Evolutionary conservation across 2,329 filamentous ascomycete species (phyloP), one percentile per base, ranked within the genome.

Genomic region (Paraconiothyrium brasiliense): DNA sequence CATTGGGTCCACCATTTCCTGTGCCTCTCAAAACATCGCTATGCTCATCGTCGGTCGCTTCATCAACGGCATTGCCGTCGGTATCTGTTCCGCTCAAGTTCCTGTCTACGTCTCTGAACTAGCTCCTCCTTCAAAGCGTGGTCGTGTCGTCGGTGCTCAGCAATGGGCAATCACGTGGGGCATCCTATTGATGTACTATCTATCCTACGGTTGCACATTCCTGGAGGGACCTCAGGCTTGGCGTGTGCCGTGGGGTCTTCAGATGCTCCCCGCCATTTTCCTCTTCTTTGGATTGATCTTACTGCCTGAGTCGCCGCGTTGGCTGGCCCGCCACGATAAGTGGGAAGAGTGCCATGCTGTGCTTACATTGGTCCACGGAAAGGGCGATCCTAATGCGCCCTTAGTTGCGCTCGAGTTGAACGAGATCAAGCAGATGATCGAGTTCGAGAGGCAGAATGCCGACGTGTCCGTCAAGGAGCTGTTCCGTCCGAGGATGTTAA

Each of bases 121-220:
- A 34, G 86, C 89, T 20, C 85, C 86, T 50, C 83, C 84, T 1
- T 77, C 76, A 37, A 83, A 81, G 69, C 85, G 89, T 64, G 90
- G 89, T 16, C 84, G 88, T 47, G 83, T 93, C 37, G 89, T 93
- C 16, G 88, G 89, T 56, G 85, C 87, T 47, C 90, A 93, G 75
- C 90, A 93, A 75, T 90, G 89, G 82, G 89, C 90, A 30, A 92
- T 93, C 63, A 91, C 90, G 66, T 91, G 84, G 84, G 89, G 78
- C 34, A 78, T 84, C 44, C 44, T 79, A 11, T 75, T 79, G 54
- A 75, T 77, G 70, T 79, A 70, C 61, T 78, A 72, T 62, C 75
- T 78, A 57, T 71, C 67, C 22, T 79, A 78, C 57, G 78, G 78
- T 20, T 77, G 74, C 65, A 74, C 69, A 8, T 78, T 72, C 63